Evolutionary conservation across 2,329 filamentous ascomycete genomes (phyloP), one percentile per base, ranked within the genome.

Genomic region (Ambrosiella beaveri): DNA sequence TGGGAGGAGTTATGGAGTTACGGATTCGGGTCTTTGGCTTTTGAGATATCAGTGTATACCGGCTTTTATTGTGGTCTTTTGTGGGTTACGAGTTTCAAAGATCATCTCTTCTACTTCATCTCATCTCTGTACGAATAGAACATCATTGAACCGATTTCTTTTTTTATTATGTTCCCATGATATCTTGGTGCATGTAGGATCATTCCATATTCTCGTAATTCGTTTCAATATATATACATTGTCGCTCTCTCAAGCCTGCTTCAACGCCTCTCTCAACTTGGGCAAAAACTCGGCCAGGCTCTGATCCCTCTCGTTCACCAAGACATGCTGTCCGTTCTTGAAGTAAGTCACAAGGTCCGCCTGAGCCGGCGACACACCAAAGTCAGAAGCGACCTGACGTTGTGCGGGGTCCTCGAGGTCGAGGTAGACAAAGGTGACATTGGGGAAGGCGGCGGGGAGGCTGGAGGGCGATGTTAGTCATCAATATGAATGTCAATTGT

Each of bases 351-450:
- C 15, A 54, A 41, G 35, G 44, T 39, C 13, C 52, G 52, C 15
- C n/a, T n/a, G 52, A n/a, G 37, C 7, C 15, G 17, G 44, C 17
- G 49, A 27, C 17, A 54, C 41, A 27, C 52, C 52, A 41, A 54
- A 36, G 17, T n/a, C 52, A 13, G 19, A 15, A 17, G 37, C 38
- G 12, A 54, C 37, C 4, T n/a, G 37, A 13, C 52, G 52, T 11
- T 54, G 37, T 37, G 52, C 15, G n/a, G 52, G 3, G 15, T 19
- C 7, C 17, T 54, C 52, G 39, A 19, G 27, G 52, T 54, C 52
- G 15, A 54, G 52, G 52, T 38, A 54, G 52, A 54, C 11, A 36
- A 54, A 54, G 38, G 52, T 54, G 15, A 54, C 52, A 27, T 15
- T 6, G 11, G 52, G 52, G 38, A 54, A 54, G 13, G 15, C 52